phyloP scores from a whole-genome alignment of 2,329 filamentous ascomycete genomes.

The Fusarium nodosum region DNA sequence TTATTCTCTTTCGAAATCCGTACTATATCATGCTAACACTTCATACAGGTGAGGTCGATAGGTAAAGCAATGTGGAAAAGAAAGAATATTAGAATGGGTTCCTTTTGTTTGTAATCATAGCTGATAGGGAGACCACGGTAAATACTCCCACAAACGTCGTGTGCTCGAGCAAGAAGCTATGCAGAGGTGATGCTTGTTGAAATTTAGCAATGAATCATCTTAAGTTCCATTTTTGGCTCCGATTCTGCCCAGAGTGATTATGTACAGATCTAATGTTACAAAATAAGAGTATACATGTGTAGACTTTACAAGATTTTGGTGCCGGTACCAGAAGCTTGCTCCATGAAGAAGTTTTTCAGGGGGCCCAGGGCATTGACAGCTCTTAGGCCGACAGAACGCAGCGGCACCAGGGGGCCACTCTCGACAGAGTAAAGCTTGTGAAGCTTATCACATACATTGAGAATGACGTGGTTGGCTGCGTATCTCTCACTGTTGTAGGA shows the following conservation, averaged over 20 bases:
- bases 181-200: constrained; percentile 45
- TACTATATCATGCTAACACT: constrained; percentile 55
- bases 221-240: constrained; percentile 34
- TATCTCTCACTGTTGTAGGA: constrained; percentile 86
- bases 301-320: constrained; percentile 57
- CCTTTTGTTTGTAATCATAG: constrained; percentile 59
- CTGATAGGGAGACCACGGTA: constrained; percentile 55
- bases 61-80: constrained; percentile 58
- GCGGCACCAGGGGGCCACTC: constrained; percentile 82
- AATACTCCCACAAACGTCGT: constrained; percentile 55
- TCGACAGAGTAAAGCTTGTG: constrained; percentile 91
- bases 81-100: constrained; percentile 53
- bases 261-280: constrained; percentile 39
- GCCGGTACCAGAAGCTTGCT: constrained; percentile 71
- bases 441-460: constrained; percentile 88
- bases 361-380: constrained; percentile 81
- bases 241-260: constrained; percentile 20
- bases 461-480: constrained; percentile 81
- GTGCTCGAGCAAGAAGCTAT: constrained; percentile 49
- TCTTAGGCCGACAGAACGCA: constrained; percentile 81
- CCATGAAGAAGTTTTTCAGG: constrained; percentile 90
- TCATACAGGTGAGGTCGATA: constrained; percentile 70
- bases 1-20: constrained; percentile 25
- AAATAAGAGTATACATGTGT: constrained; percentile 24
- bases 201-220: constrained; percentile 47